A percentile compares a stretch with the other conserved stretches of the same genome.
phyloP scores from a whole-genome alignment of 2,329 filamentous ascomycete species.

The Biscogniauxia sp. region DNA sequence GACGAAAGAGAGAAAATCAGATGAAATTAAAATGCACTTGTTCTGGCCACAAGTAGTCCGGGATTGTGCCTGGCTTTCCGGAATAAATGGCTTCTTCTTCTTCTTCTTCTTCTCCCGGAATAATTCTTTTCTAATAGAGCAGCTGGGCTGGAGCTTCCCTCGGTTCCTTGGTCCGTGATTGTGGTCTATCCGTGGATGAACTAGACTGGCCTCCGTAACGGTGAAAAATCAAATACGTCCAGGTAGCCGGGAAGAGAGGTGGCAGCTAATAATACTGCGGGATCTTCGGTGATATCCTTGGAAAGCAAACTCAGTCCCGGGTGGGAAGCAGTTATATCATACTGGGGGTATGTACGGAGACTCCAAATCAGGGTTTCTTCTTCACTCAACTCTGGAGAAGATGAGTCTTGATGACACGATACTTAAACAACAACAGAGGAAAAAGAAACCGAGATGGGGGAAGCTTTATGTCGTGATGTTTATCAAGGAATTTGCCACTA shows the following conservation, averaged over 20 bases:
- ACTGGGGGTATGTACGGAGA: slow-evolving; percentile 17
- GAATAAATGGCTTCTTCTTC: slow-evolving; percentile 8
- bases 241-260: slow-evolving; percentile 20
- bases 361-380: slow-evolving; percentile 13
- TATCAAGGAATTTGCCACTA: slow-evolving; percentile 21
- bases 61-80: slow-evolving; percentile 15
- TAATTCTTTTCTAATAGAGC: not conserved
- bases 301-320: slow-evolving; percentile 19
- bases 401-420: slow-evolving; percentile 10
- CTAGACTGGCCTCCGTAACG: not conserved
- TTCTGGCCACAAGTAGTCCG: slow-evolving; percentile 12
- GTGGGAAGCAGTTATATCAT: slow-evolving; percentile 22
- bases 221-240: slow-evolving; percentile 9
- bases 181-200: not conserved
- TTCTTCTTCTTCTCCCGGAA: slow-evolving; percentile 14
- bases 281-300: slow-evolving; percentile 21
- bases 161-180: not conserved
- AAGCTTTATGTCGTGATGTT: slow-evolving; percentile 22
- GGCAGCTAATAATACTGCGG: slow-evolving; percentile 19
- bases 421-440: not conserved
- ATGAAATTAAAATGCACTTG: slow-evolving; percentile 21
- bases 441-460: slow-evolving; percentile 15
- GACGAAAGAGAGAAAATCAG: slow-evolving; percentile 15
- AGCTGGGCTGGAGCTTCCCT: not conserved
- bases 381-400: slow-evolving; percentile 18